Base-by-base conservation (phyloP, 257 asterid genomes). In the Jacaranda mimosifolia region DNA sequence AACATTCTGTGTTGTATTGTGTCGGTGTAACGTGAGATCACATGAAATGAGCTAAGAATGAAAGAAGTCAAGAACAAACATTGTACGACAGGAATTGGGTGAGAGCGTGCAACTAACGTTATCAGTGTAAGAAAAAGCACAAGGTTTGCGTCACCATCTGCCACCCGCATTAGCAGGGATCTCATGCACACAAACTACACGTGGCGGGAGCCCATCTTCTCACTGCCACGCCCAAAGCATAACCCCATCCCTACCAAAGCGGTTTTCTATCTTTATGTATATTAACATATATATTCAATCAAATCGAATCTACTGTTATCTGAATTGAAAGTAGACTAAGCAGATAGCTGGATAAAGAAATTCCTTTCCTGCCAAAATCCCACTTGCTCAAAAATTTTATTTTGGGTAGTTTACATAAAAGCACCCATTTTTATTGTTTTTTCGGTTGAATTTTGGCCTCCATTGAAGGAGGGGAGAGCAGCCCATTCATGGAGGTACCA, bases 401-500 rank as follows among this genome's bases (percentile, higher is more conserved):
- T 21, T 11, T 15, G 3, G 5, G 5, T 8, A 56, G 56, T 38
- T 0, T 64, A 46, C 8, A 7, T 14, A 42, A 12, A 4, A 15
- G 38, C 9, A 15, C 3, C 18, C 8, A 10, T 18, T 40, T 78
- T 42, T n/a, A 48, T 52, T 65, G 35, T 38, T 1, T 11, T 43
- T 52, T 4, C 60, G 69, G 63, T 45, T 42, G 66, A 21, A 17
- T 57, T 56, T 58, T 45, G 32, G 66, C 3, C 42, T 59, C 21
- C 48, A 63, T 38, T 64, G 52, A 64, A 39, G 75, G 5, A 49
- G 45, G 42, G 4, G 4, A 35, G 55, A 58, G 74, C 56, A 39
- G 5, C 1, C 9, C 3, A 38, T 17, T 56, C 13, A 90, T 94
- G 98, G 91, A 91, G 84, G 94, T 94, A 8, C 98, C 98, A 15